Evolutionary conservation across 192 early-diverging fungal species (phyloP), one percentile per base, ranked within the genome.

Genomic region (Mortierella antarctica): DNA sequence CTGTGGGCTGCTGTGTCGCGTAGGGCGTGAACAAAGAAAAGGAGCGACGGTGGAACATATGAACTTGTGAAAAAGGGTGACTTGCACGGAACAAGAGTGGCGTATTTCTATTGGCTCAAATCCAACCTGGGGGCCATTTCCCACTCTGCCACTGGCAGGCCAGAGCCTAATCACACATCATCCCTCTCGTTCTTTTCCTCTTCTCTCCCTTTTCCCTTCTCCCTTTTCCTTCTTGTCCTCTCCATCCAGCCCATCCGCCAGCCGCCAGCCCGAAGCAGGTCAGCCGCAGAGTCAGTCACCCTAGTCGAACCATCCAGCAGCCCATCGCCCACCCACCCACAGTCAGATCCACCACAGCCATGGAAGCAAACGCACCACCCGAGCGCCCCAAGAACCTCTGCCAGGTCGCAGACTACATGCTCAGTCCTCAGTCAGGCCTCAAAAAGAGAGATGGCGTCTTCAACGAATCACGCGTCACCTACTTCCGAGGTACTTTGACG

Each of bases 391-490:
- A 90, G 73, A 87, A 91, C 73, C 68, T 91, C 17, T 73, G 87
- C 71, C 77, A 87, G 47, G 88, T 94, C 57, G 95, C 93, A 20
- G 89, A 92, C 69, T 99, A 91, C 68, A 87, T 99, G n/a, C 82
- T 92, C 61, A 80, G 87, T 12, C 86, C 83, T 45, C 83, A 93
- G 45, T 92, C 93, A 0, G 88, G 93, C 42, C 73, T 98, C 61
- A 94, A 91, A 65, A 86, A 91, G 53, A 89, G 93, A 80, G 90
- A 95, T 75, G 98, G 98, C 51, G 89, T 95, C 47, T 85, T 97
- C 44, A 94, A 96, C 71, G 98, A 96, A 20, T 90, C 91, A 20
- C 86, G 96, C 54, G 93, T 97, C n/a, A 94, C 95, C 49, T 98
- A 92, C 82, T 96, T 98, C 82, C 96, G 97, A 86, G 93, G 94